A percentile compares a stretch with the other conserved stretches of the same genome.
Evolutionary conservation across 495 filamentous ascomycete species (phyloP).

Genomic region (Penicillium paxilli): DNA sequence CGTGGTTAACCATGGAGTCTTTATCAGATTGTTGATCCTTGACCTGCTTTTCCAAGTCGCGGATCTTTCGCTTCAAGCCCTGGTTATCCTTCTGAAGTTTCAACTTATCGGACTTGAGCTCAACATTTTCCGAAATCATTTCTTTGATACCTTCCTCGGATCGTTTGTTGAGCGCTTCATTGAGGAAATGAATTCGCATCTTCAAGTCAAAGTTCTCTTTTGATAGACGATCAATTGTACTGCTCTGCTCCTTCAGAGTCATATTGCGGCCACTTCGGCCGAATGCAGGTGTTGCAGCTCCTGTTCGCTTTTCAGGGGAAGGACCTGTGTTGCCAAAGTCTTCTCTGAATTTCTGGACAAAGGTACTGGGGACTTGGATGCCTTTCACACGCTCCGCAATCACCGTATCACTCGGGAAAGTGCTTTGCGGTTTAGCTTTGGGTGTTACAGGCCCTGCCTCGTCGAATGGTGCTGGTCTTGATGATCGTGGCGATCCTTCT

Average conservation of each 20-base stretch:
- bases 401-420: conserved; percentile 79
- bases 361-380: conserved; percentile 85
- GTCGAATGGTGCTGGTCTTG: conserved; percentile 29
- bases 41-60: conserved; percentile 81
- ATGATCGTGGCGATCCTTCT: conserved; percentile 41
- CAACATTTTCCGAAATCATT: conserved; percentile 95
- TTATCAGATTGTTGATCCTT: conserved; percentile 62
- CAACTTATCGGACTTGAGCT: conserved; percentile 85
- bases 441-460: conserved; percentile 41
- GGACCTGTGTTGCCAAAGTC: conserved; percentile 53
- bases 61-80: conserved; percentile 69
- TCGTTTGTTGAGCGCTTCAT: conserved; percentile 86
- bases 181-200: conserved; percentile 94
- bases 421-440: conserved; percentile 46
- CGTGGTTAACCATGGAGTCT: conserved; percentile 58
- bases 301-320: conserved; percentile 55
- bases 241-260: conserved; percentile 95
- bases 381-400: conserved; percentile 85
- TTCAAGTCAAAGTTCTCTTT: conserved; percentile 97
- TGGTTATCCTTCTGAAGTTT: conserved; percentile 89
- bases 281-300: conserved; percentile 51
- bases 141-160: conserved; percentile 97
- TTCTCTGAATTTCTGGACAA: conserved; percentile 79
- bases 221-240: conserved; percentile 89
- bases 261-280: conserved; percentile 73